phyloP scores from a whole-genome alignment of 805 yeast genomes.

The Candida ascalaphidarum region DNA sequence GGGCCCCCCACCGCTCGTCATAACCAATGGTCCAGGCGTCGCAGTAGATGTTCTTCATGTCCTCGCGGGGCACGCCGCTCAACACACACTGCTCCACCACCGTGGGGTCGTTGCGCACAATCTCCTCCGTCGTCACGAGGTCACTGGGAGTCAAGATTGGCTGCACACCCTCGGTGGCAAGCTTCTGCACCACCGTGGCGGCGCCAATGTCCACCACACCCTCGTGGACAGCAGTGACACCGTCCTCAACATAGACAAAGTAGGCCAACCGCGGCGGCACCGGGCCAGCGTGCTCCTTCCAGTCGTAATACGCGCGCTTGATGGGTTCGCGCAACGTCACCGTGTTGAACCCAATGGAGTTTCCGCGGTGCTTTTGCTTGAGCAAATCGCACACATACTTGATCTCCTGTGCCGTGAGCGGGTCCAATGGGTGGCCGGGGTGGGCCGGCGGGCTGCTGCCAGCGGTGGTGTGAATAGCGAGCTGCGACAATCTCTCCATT shows the following conservation, averaged over 20 bases:
- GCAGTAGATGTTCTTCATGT: slow-evolving; percentile 54
- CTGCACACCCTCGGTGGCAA: slow-evolving; percentile 51
- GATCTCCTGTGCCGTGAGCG: slow-evolving; percentile 57
- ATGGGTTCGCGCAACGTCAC: slow-evolving; percentile 66
- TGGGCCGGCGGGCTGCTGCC: slow-evolving; percentile 43
- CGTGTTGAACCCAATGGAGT: slow-evolving; percentile 51
- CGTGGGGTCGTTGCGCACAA: slow-evolving; percentile 60
- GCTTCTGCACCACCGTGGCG: slow-evolving; percentile 37
- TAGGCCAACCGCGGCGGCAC: slow-evolving; percentile 62
- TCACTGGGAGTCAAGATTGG: slow-evolving; percentile 71
- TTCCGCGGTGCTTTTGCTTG: slow-evolving; percentile 38
- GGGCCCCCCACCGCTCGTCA: slow-evolving; percentile 73
- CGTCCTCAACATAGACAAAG: slow-evolving; percentile 52
- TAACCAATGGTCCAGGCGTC: slow-evolving; percentile 67
- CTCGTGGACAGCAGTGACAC: slow-evolving; percentile 57
- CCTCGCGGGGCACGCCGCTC: slow-evolving; percentile 57
- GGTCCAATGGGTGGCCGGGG: slow-evolving; percentile 66
- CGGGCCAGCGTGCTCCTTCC: slow-evolving; percentile 58
- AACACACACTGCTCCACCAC: slow-evolving; percentile 67
- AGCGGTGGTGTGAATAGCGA: slow-evolving; percentile 54
- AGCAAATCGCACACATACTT: slow-evolving; percentile 46
- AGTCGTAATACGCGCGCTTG: slow-evolving; percentile 51
- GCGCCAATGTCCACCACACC: slow-evolving; percentile 56
- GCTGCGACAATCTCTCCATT: slow-evolving; percentile 62
- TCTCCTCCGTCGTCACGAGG: slow-evolving; percentile 50